Evolutionary conservation across 2,329 filamentous ascomycete genomes (phyloP).

Genomic region (Colletotrichum tofieldiae): DNA sequence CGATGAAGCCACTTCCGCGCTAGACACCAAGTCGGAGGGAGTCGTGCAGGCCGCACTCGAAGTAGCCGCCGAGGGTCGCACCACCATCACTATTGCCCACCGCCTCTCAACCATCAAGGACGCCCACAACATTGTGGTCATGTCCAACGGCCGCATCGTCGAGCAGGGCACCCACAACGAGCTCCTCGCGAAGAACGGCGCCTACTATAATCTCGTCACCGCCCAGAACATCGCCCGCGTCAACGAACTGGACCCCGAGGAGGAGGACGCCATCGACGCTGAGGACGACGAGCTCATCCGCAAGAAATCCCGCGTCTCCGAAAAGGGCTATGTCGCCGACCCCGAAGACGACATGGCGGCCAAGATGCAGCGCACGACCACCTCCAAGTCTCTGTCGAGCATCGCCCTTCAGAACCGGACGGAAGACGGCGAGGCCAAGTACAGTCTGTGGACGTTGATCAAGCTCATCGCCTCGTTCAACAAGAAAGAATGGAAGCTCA

Average conservation of each 20-base stretch:
- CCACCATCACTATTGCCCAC: constrained; percentile 97
- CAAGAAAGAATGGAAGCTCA: constrained; percentile 76
- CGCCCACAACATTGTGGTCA: constrained; percentile 96
- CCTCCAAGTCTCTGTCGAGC: constrained; percentile 77
- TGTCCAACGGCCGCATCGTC: constrained; percentile 87
- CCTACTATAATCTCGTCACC: constrained; percentile 89
- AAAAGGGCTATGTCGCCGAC: constrained; percentile 64
- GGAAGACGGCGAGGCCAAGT: constrained; percentile 69
- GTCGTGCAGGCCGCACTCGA: constrained; percentile 95
- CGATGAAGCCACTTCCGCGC: constrained; percentile 93
- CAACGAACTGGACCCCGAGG: constrained; percentile 67
- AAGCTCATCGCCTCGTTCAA: constrained; percentile 89
- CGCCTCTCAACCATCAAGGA: constrained; percentile 94
- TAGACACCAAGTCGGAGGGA: constrained; percentile 95
- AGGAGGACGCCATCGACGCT: constrained; percentile 65
- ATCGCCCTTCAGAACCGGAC: constrained; percentile 74
- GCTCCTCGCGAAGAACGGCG: constrained; percentile 77
- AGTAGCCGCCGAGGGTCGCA: constrained; percentile 86
- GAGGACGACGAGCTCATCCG: constrained; percentile 67
- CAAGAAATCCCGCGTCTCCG: constrained; percentile 60
- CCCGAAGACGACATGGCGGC: constrained; percentile 74
- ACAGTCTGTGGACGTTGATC: constrained; percentile 82
- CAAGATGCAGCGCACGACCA: constrained; percentile 70
- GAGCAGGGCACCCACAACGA: constrained; percentile 93
- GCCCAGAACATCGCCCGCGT: constrained; percentile 85